Conservation (phyloP, 1,139 yeast species). For the Debaryomycetaceae sp. region DNA sequence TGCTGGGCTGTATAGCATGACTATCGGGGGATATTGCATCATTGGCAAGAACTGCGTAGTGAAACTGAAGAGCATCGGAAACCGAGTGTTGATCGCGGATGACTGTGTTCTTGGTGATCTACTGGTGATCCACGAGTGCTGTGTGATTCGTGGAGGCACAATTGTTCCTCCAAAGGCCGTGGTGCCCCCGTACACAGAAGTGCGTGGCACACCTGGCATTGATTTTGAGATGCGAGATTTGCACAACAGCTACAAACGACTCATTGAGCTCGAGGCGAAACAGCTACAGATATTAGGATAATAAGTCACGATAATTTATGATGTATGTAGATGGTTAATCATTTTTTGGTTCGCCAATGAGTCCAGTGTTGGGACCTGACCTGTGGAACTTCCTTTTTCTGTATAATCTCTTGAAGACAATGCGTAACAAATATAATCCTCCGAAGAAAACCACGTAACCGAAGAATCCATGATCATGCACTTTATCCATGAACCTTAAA, state of each 20-base stretch:
- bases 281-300: conserved; percentile 25
- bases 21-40: conserved; percentile 56
- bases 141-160: conserved; percentile 46
- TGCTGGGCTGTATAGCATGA: neutral
- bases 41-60: conserved; percentile 44
- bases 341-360: conserved; percentile 17
- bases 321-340: conserved; percentile 7
- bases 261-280: conserved; percentile 42
- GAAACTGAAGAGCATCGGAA: conserved; percentile 52
- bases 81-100: conserved; percentile 50
- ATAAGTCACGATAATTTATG: neutral
- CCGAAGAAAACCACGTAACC: conserved; percentile 36
- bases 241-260: conserved; percentile 36
- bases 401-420: neutral
- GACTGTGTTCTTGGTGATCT: conserved; percentile 37
- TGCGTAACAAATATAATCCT: neutral
- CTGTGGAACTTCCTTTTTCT: conserved; percentile 5
- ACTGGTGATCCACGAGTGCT: conserved; percentile 61
- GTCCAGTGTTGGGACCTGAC: conserved; percentile 9
- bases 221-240: conserved; percentile 29
- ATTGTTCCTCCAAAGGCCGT: conserved; percentile 53
- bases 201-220: conserved; percentile 36
- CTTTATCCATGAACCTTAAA: conserved; percentile 39
- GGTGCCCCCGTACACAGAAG: conserved; percentile 60
- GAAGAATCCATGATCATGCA: conserved; percentile 42